Evolutionary conservation across 768 basidiomycete genomes (phyloP).

Genomic region (Butyriboletus loyo): DNA sequence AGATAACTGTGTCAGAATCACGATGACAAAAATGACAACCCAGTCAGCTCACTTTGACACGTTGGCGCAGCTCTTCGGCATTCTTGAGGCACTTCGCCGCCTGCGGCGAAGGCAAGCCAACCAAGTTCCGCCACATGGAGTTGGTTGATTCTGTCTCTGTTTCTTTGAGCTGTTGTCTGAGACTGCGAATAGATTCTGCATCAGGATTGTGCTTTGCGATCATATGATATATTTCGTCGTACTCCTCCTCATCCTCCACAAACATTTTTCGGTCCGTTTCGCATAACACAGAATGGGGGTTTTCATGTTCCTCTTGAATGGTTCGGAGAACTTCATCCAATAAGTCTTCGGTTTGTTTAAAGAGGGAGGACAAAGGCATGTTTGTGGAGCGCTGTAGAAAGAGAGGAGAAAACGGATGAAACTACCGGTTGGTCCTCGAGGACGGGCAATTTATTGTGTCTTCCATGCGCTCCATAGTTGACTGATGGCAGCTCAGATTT

Average conservation of each 20-base stretch:
- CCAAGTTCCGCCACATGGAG: not conserved
- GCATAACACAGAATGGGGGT: not conserved
- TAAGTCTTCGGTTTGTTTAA: not conserved
- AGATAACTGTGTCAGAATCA: not conserved
- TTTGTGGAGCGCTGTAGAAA: not conserved
- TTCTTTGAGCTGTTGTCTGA: slow-evolving; percentile 2
- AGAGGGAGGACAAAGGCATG: slow-evolving; percentile 7
- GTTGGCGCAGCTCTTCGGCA: slow-evolving; percentile 1
- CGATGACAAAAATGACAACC: not conserved
- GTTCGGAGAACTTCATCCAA: not conserved
- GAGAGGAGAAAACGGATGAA: not conserved
- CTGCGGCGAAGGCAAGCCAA: slow-evolving; percentile 9
- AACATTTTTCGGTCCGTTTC: slow-evolving; percentile 1
- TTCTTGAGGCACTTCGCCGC: not conserved
- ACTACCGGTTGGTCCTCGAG: no score
- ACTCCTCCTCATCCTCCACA: slow-evolving; percentile 7
- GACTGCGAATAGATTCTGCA: not conserved
- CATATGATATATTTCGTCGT: not conserved
- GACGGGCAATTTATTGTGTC: slow-evolving; percentile 12
- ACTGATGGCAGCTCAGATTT: not conserved
- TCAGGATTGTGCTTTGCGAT: not conserved
- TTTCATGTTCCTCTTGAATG: not conserved
- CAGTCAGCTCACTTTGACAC: slow-evolving; percentile 3
- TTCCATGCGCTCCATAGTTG: not conserved
- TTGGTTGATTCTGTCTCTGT: not conserved